phyloP scores from a whole-genome alignment of 148 eudicot species.

The Amaranthus cruentus region DNA sequence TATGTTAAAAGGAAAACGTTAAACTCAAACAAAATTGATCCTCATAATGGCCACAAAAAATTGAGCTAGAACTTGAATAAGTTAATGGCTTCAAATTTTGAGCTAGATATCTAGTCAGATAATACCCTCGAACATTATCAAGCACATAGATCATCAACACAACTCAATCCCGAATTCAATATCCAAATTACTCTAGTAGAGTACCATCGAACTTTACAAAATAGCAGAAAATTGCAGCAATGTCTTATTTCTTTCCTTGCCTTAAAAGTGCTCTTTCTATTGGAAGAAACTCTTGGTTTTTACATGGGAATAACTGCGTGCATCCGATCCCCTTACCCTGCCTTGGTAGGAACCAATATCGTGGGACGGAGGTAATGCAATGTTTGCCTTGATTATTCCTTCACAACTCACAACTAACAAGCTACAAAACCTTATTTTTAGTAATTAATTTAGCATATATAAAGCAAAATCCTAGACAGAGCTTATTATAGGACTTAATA shows the following conservation, averaged over 20 bases:
- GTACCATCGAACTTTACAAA: conserved; percentile 1
- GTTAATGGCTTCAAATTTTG: background rate
- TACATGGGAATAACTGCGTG: too few relatives aligned
- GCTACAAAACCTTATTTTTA: background rate
- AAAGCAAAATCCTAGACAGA: conserved; percentile 7
- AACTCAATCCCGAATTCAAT: background rate
- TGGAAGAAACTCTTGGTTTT: too few relatives aligned
- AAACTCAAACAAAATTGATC: too few relatives aligned
- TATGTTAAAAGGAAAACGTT: too few relatives aligned
- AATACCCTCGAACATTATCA: background rate
- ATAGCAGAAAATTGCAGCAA: background rate
- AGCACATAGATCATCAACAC: background rate
- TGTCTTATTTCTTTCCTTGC: background rate
- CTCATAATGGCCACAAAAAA: background rate
- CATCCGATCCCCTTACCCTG: too few relatives aligned
- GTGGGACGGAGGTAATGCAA: too few relatives aligned
- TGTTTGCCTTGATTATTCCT: too few relatives aligned
- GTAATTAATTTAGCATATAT: background rate
- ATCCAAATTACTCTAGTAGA: background rate
- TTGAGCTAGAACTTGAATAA: background rate
- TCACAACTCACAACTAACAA: background rate
- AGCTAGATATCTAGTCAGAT: background rate
- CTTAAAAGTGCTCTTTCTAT: background rate
- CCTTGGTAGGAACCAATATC: too few relatives aligned
- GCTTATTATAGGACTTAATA: conserved; percentile 1